Percentiles rank a stretch among this genome's conserved stretches.
phyloP scores from a whole-genome alignment of 768 basidiomycete species.

The Omphalotus guepiniiformis region DNA sequence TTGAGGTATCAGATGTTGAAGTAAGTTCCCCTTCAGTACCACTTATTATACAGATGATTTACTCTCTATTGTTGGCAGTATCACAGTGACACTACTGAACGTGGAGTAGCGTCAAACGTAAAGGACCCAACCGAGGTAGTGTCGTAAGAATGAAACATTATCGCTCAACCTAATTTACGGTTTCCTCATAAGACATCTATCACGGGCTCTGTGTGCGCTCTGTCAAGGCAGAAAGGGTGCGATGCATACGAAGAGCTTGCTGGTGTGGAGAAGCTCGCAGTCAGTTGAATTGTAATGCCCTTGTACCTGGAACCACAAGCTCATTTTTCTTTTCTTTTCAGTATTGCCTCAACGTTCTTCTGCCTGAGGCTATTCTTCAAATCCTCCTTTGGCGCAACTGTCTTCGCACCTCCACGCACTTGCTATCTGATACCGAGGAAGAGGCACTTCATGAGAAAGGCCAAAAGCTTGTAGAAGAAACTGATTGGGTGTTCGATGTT shows the following conservation, averaged over 20 bases:
- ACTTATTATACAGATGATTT: too few relatives aligned
- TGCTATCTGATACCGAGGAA: slow-evolving; percentile 56
- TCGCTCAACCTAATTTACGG: too few relatives aligned
- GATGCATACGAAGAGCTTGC: slow-evolving; percentile 41
- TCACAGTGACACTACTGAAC: too few relatives aligned
- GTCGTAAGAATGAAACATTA: too few relatives aligned
- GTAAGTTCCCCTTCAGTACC: too few relatives aligned
- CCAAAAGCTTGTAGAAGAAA: slow-evolving; percentile 41
- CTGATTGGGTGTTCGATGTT: slow-evolving; percentile 70
- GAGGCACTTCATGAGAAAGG: slow-evolving; percentile 47
- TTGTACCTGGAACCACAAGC: neutral
- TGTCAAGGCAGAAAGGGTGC: slow-evolving; percentile 33
- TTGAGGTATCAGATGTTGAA: too few relatives aligned
- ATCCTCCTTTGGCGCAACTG: slow-evolving; percentile 71
- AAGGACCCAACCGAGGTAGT: too few relatives aligned
- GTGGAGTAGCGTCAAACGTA: too few relatives aligned
- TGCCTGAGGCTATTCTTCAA: slow-evolving; percentile 69
- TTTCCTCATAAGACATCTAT: too few relatives aligned
- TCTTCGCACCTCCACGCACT: slow-evolving; percentile 42
- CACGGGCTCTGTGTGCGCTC: too few relatives aligned
- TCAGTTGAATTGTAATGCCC: slow-evolving; percentile 21
- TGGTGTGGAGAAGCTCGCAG: slow-evolving; percentile 48
- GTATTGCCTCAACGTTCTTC: slow-evolving; percentile 71
- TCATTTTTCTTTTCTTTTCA: slow-evolving; percentile 19
- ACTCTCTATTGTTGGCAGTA: too few relatives aligned